These are phyloP conservation scores for Terfezia claveryi DNA, from an alignment of 495 filamentous ascomycete species.

Conservation along the genomic window DNA sequence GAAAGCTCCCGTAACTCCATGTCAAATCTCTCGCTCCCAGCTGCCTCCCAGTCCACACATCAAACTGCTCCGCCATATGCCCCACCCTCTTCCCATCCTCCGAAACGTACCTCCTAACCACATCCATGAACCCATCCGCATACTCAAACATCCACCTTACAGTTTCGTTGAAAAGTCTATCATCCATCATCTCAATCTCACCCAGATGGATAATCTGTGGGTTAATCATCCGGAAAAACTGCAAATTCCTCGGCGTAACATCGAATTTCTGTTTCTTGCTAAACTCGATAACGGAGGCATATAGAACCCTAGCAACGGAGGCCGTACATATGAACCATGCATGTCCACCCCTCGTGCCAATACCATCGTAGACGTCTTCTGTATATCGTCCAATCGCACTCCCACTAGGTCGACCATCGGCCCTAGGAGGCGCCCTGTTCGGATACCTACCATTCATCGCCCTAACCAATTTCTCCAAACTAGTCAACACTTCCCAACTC, in stretches of 20 bases:
- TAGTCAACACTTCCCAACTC: conserved; percentile 21
- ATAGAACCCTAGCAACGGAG: conserved; percentile 21
- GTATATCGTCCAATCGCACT: conserved; percentile 24
- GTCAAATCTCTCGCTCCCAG: conserved; percentile 23
- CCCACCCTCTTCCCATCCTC: conserved; percentile 8
- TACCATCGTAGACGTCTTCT: conserved; percentile 27
- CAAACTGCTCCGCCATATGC: conserved; percentile 22
- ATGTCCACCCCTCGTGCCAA: conserved; percentile 23
- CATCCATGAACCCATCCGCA: conserved; percentile 21
- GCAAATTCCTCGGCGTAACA: conserved; percentile 14
- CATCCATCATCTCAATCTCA: conserved; percentile 4
- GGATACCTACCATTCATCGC: conserved; percentile 20
- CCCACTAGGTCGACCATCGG: conserved; percentile 13
- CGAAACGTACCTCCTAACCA: conserved; percentile 19
- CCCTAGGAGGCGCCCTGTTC: conserved; percentile 11
- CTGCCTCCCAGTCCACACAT: conserved; percentile 20
- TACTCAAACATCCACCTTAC: conserved; percentile 14
- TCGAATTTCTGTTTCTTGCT: conserved; percentile 6
- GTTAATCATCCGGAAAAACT: conserved; percentile 18
- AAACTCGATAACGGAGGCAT: conserved; percentile 15
- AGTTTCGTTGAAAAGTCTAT: conserved; percentile 12
- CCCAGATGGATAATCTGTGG: conserved; percentile 9
- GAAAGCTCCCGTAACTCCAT: conserved; percentile 24
- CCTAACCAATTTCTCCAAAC: conserved; percentile 19
- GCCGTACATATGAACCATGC: conserved; percentile 29